Conservation (phyloP, 495 filamentous ascomycete genomes). For the Penicillium cinerascens region DNA sequence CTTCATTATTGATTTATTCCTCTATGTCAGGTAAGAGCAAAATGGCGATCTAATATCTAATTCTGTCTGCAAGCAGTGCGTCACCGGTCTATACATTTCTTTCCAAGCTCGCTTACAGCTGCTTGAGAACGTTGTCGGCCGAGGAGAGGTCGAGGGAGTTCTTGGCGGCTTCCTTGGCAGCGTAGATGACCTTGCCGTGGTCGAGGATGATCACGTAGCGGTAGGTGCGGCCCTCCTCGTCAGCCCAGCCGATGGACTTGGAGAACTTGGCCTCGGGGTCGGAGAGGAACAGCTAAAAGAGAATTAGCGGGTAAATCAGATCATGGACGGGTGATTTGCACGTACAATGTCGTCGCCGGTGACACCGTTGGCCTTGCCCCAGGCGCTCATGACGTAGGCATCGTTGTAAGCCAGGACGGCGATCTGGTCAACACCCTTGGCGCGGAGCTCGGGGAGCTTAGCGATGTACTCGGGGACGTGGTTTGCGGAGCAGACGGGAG, state of each 20-base stretch:
- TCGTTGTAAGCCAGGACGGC: conserved; percentile 88
- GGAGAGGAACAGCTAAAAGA: conserved; percentile 72
- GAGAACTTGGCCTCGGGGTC: conserved; percentile 76
- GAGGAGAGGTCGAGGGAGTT: conserved; percentile 57
- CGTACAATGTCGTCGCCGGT: conserved; percentile 75
- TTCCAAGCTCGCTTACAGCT: conserved; percentile 29
- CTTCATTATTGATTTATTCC: conserved; percentile 31
- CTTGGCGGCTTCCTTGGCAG: conserved; percentile 70
- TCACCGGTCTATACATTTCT: conserved; percentile 1
- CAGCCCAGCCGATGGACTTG: conserved; percentile 78
- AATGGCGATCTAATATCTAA: conserved; percentile 15
- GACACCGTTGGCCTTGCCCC: conserved; percentile 89
- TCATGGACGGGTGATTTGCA: neutral
- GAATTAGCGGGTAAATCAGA: neutral
- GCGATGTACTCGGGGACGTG: conserved; percentile 85
- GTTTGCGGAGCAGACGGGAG: conserved; percentile 81
- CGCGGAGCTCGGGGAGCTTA: conserved; percentile 67
- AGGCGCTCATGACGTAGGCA: conserved; percentile 88
- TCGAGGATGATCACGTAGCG: conserved; percentile 86
- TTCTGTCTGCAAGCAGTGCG: conserved; percentile 11
- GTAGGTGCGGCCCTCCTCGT: conserved; percentile 66
- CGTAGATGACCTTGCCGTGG: conserved; percentile 85
- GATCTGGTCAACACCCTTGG: conserved; percentile 83
- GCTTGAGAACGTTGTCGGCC: conserved; percentile 27
- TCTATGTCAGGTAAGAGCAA: conserved; percentile 15